Conservation (phyloP, 129 eudicot genomes). For the Chrysanthemum makinoi region DNA sequence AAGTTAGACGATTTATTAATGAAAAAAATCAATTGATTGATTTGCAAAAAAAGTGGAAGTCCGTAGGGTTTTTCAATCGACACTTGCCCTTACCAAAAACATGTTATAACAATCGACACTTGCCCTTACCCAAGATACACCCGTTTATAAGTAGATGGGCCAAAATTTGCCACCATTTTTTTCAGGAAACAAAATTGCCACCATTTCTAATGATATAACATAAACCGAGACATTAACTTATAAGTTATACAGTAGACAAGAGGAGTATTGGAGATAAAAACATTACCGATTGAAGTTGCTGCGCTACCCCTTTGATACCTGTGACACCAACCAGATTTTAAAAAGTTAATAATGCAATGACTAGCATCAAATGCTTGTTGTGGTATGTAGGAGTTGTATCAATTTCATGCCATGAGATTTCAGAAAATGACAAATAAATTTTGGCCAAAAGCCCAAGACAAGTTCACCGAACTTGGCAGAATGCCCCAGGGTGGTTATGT, state of each 20-base stretch:
- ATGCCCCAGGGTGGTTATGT: too few relatives aligned
- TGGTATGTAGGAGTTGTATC: background rate
- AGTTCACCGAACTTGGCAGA: too few relatives aligned
- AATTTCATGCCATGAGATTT: constrained; percentile 2
- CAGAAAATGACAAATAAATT: constrained; percentile 2
- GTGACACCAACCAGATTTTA: constrained; percentile 4
- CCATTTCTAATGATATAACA: too few relatives aligned
- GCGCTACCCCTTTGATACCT: constrained; percentile 86
- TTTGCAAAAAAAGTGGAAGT: too few relatives aligned
- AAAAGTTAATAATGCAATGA: constrained; percentile 11
- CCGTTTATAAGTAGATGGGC: background rate
- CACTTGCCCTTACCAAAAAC: too few relatives aligned
- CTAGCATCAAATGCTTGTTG: background rate
- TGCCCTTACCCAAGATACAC: background rate
- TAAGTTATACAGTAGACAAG: too few relatives aligned
- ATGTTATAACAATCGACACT: too few relatives aligned
- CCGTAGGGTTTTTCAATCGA: too few relatives aligned
- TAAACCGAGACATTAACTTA: background rate
- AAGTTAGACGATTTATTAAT: too few relatives aligned
- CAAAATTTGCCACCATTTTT: background rate
- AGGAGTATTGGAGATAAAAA: constrained; percentile 12
- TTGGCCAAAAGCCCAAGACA: too few relatives aligned
- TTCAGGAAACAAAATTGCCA: too few relatives aligned
- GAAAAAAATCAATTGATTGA: too few relatives aligned
- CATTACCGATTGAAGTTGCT: constrained; percentile 79